These are phyloP conservation scores for Boletus huronensis DNA, from an alignment of 768 basidiomycete species.

Conservation along the genomic window DNA sequence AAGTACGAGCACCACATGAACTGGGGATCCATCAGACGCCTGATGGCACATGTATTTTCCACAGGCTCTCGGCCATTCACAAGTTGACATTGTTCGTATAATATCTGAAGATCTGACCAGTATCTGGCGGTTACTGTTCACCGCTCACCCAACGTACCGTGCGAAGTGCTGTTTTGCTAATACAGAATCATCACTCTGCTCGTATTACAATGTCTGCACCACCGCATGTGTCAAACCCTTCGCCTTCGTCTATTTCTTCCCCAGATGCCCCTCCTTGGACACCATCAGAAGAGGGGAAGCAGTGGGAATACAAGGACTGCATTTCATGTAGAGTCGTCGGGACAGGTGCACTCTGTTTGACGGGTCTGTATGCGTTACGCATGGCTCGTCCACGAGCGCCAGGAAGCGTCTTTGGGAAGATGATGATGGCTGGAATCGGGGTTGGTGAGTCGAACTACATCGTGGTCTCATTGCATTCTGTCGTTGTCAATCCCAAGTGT, in stretches of 20 bases:
- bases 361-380: slow-evolving; percentile 66
- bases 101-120: too few species aligned
- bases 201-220: slow-evolving; percentile 16
- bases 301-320: slow-evolving; percentile 46
- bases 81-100: not conserved
- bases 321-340: slow-evolving; percentile 70
- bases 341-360: slow-evolving; percentile 55
- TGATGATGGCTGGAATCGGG: slow-evolving; percentile 59
- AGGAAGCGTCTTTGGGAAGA: slow-evolving; percentile 58
- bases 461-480: not conserved
- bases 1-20: not conserved
- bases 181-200: not conserved
- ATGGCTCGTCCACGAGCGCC: slow-evolving; percentile 61
- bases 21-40: not conserved
- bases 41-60: not conserved
- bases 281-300: slow-evolving; percentile 5
- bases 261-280: not conserved
- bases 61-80: not conserved
- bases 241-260: not conserved
- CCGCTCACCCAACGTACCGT: not conserved
- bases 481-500: not conserved
- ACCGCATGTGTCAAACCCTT: slow-evolving; percentile 11
- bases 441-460: slow-evolving; percentile 42
- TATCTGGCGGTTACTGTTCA: too few species aligned
- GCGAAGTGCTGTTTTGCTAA: not conserved